Evolutionary conservation across 2,329 filamentous ascomycete genomes (phyloP).

Genomic region (Diplodia mutila): DNA sequence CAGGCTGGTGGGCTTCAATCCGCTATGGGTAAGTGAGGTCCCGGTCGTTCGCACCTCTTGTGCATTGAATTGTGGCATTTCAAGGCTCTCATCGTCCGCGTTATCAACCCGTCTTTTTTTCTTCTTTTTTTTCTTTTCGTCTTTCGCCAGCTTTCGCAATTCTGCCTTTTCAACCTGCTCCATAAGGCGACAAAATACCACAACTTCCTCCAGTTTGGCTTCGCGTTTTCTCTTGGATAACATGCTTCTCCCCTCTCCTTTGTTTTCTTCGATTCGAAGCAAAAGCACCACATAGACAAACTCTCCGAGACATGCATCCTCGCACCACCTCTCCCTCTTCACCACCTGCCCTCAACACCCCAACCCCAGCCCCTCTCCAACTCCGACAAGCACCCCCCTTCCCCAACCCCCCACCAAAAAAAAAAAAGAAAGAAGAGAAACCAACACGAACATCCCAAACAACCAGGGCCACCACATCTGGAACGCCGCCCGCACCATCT

Average conservation of each 20-base stretch:
- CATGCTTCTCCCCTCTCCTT: neutral
- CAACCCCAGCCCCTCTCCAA: too few relatives aligned
- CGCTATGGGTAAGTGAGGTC: conserved; percentile 68
- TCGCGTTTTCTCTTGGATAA: too few relatives aligned
- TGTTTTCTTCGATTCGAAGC: neutral
- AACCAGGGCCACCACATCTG: conserved; percentile 78
- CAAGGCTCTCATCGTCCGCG: neutral
- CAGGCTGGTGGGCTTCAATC: conserved; percentile 82
- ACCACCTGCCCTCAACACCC: neutral
- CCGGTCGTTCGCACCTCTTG: neutral
- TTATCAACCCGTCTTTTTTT: neutral
- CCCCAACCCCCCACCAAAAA: neutral
- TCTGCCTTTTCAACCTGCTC: too few relatives aligned
- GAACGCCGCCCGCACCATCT: conserved; percentile 82
- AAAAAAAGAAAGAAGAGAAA: neutral
- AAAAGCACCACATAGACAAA: neutral
- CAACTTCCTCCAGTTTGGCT: too few relatives aligned
- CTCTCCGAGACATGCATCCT: neutral
- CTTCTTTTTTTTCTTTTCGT: neutral
- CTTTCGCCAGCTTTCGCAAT: neutral
- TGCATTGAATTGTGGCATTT: too few relatives aligned
- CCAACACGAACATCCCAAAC: conserved; percentile 29
- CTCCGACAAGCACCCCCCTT: too few relatives aligned
- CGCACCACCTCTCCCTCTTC: neutral
- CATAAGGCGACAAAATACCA: too few relatives aligned